phyloP scores from a whole-genome alignment of 306 rosid genomes.

The Calophaca sinica region DNA sequence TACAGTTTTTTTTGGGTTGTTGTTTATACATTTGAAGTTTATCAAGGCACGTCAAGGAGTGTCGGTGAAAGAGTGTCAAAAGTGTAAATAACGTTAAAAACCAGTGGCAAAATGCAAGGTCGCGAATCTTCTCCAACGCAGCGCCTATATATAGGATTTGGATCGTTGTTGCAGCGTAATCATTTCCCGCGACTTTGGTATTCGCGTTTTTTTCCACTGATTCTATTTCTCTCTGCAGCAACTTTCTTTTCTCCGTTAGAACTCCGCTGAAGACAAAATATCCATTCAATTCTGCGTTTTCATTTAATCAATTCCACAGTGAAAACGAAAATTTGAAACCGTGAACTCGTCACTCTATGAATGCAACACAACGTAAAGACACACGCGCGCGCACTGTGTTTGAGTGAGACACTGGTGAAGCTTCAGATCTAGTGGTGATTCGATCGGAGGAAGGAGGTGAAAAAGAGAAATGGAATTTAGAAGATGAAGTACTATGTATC shows the following conservation, averaged over 20 bases:
- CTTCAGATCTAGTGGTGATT: constrained; percentile 46
- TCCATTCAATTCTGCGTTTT: background rate
- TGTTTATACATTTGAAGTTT: no score
- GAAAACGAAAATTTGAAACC: constrained; percentile 16
- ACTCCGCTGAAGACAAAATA: background rate
- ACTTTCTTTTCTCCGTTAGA: background rate
- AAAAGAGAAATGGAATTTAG: constrained; percentile 47
- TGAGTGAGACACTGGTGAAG: background rate
- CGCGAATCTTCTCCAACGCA: background rate
- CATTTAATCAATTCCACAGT: constrained; percentile 6
- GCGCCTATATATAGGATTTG: background rate
- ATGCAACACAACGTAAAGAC: background rate
- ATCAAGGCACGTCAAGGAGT: background rate
- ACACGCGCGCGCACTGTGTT: background rate
- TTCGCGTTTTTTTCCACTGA: constrained; percentile 49
- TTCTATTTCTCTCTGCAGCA: background rate
- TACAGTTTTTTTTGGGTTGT: no score
- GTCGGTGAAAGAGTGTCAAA: constrained; percentile 59
- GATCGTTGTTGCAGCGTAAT: background rate
- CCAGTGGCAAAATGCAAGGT: constrained; percentile 4
- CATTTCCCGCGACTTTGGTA: constrained; percentile 71
- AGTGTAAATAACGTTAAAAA: constrained; percentile 29
- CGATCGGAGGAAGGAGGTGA: constrained; percentile 16
- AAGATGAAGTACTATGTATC: constrained; percentile 85
- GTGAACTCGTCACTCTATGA: background rate